Evolutionary conservation across 768 basidiomycete genomes (phyloP).

Genomic region (Mycena filopes): DNA sequence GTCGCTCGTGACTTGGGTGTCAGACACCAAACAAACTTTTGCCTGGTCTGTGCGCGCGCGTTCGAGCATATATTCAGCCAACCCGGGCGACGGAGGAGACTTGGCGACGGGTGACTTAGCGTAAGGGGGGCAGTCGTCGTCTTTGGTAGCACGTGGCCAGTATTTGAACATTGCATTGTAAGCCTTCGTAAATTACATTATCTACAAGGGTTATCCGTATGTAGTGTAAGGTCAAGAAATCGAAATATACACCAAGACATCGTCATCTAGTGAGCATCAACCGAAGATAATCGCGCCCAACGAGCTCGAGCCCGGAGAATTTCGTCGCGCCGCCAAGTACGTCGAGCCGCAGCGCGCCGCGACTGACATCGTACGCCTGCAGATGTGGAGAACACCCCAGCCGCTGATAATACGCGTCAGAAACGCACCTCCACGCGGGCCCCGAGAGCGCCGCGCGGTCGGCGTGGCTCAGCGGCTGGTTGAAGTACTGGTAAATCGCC

Average conservation of each 20-base stretch:
- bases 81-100: too few species aligned
- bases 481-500: slow-evolving; percentile 49
- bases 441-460: background rate
- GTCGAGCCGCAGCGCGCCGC: slow-evolving; percentile 19
- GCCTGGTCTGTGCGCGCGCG: too few species aligned
- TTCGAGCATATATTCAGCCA: too few species aligned
- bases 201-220: background rate
- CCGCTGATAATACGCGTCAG: background rate
- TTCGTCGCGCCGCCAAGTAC: slow-evolving; percentile 9
- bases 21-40: too few species aligned
- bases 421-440: slow-evolving; percentile 4
- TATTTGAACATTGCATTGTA: background rate
- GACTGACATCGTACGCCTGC: slow-evolving; percentile 5
- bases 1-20: too few species aligned
- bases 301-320: slow-evolving; percentile 9
- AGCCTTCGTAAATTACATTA: background rate
- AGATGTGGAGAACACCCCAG: slow-evolving; percentile 12
- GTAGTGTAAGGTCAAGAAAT: too few species aligned
- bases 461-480: slow-evolving; percentile 38
- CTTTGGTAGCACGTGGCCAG: too few species aligned
- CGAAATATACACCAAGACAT: too few species aligned
- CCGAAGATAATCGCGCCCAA: background rate
- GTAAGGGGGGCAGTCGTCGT: too few species aligned
- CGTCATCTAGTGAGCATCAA: background rate
- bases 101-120: too few species aligned